Conservation (phyloP, 306 rosid genomes). For the Lagenaria siceraria region DNA sequence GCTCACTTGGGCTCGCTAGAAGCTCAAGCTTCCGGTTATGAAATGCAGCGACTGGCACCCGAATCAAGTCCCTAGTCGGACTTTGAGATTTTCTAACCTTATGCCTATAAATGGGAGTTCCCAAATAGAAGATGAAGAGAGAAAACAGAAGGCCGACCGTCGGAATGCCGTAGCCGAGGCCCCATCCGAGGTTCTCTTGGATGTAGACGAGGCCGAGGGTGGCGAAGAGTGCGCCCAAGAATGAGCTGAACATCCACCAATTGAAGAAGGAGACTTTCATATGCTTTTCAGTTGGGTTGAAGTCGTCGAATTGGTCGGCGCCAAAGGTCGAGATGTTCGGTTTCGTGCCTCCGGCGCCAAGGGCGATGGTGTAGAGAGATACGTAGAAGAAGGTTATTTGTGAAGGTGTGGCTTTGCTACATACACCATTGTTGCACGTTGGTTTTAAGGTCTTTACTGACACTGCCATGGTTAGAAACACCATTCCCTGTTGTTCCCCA, state of each 20-base stretch:
- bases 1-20: constrained; percentile 29
- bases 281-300: constrained; percentile 28
- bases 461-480: constrained; percentile 42
- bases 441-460: constrained; percentile 39
- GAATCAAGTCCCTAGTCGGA: constrained; percentile 30
- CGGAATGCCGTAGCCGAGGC: constrained; percentile 50
- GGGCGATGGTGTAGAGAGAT: constrained; percentile 51
- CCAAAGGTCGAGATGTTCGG: constrained; percentile 72
- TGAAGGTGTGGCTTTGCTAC: constrained; percentile 31
- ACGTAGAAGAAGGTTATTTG: constrained; percentile 36
- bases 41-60: constrained; percentile 31
- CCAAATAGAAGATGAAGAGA: constrained; percentile 32
- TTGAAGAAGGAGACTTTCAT: constrained; percentile 65
- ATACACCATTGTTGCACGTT: constrained; percentile 33
- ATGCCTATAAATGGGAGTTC: constrained; percentile 59
- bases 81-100: constrained; percentile 28
- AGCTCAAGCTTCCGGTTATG: constrained; percentile 37
- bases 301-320: constrained; percentile 78
- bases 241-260: constrained; percentile 68
- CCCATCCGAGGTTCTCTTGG: constrained; percentile 76
- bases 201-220: constrained; percentile 55
- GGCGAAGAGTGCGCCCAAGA: constrained; percentile 45
- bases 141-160: constrained; percentile 41
- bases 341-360: constrained; percentile 56
- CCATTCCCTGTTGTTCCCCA: constrained; percentile 33